Evolutionary conservation across 345 rosid genomes (phyloP), one percentile per base, ranked within the genome.

Genomic region (Populus davidiana): DNA sequence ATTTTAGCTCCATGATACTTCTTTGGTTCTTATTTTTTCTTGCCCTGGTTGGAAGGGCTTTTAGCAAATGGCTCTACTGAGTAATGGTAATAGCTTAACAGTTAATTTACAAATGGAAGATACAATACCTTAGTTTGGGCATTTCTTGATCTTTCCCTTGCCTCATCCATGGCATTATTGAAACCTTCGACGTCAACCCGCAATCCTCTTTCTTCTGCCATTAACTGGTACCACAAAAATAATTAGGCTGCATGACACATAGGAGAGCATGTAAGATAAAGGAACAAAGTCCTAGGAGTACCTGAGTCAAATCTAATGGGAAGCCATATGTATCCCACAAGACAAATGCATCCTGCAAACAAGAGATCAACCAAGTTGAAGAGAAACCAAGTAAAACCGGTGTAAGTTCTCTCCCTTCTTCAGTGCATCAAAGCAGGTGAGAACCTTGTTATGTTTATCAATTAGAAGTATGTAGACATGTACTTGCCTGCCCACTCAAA

Each of bases 311-410:
- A 87, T 96, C 98, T 85, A 96, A 70, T 25, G 98, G 97, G 85
- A 96, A 96, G 79, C 99, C 99, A 88, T 84, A 96, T 47, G 97
- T 96, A 75, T 93, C 98, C 99, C 98, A 96, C 81, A 96, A 83
- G 84, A 93, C 73, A 86, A 96, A 93, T 75, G 98, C 98, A 83
- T 92, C 97, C 98, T 93, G 92, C 86, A 89, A 80, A 72, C 71
- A 68, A 43, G 39, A 71, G 54, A 59, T 18, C 68, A 29, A 71
- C 6, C 25, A 21, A 38, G 17, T 66, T 67, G 69, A 69, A 59
- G 41, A 77, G 20, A 31, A 59, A 73, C 47, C 2, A 77, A 23
- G 59, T 29, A 49, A 77, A n/a, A 62, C 5, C 69, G 56, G 36
- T 5, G 41, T 3, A 14, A 65, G 9, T 59, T 39, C 18, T 29